Base-by-base conservation (phyloP, 1,284 basidiomycete genomes). In the Cerioporus squamosus region DNA sequence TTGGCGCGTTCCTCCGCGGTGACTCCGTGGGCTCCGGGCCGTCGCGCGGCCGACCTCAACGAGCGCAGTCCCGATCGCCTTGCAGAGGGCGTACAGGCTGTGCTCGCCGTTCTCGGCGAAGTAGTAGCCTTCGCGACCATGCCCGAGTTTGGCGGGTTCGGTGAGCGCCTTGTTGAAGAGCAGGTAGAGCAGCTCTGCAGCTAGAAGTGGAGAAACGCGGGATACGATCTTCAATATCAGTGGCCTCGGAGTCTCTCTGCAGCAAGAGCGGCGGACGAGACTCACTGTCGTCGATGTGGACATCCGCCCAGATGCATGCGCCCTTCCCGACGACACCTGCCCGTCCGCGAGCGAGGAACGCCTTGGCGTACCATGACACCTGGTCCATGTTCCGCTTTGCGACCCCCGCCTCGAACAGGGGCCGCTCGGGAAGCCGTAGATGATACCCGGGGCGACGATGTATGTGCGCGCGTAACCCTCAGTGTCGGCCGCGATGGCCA, bases 61-160 rank as follows among this genome's bases (percentile, higher is more conserved):
- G 18, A 80, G 63, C 1, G 70, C 72, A 22, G 70, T 63, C 0
- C 72, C 74, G 20, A 79, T 74, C 1, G 70, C 69, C 52, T 73
- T 69, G 2, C 69, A 66, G 8, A 79, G 61, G 17, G 72, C 65
- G 45, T 70, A 66, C 45, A 74, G 60, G 5, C 57, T 65, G 55
- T 78, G 72, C 55, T 80, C 78, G 31, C 77, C 76, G 50, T 76
- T 77, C 57, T 77, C 79, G n/a, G 64, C 76, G 61, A 80, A 79
- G 61, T 79, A 80, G 59, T 72, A 80, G 2, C 79, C 79, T 6
- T 75, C 67, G 10, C 68, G 68, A 2, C 79, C 80, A 48, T 79
- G 77, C 15, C 60, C 58, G 44, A 64, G 56, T 14, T 50, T 57
- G n/a, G 33, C 51, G n/a, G 62, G 51, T 31, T 53, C 46, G 5